Conservation (phyloP, 1,284 basidiomycete genomes). For the Naganishia cerealis region DNA sequence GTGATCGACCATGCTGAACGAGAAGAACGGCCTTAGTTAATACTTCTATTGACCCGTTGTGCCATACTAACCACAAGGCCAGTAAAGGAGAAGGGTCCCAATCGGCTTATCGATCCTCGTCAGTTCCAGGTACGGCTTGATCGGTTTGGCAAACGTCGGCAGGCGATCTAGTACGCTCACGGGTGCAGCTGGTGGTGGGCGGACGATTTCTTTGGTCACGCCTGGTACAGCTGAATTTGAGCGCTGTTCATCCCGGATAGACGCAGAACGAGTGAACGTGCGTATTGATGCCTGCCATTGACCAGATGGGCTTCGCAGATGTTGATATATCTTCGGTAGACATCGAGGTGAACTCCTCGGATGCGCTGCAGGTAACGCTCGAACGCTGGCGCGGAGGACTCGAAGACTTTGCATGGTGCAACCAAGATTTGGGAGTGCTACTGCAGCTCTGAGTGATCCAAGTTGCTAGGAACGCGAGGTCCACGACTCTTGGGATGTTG, state of each 20-base stretch:
- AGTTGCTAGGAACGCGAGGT: no score
- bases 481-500: background rate
- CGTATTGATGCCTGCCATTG: background rate
- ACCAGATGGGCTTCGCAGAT: background rate
- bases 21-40: background rate
- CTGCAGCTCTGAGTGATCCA: no score
- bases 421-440: no score
- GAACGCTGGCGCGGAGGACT: background rate
- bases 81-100: conserved; percentile 84
- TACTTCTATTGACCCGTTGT: background rate
- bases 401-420: background rate
- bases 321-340: background rate
- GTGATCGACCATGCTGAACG: conserved; percentile 87
- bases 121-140: conserved; percentile 75
- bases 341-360: background rate
- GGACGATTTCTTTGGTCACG: conserved; percentile 11
- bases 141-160: conserved; percentile 12
- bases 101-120: conserved; percentile 93
- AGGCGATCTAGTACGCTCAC: conserved; percentile 17
- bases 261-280: background rate
- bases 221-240: background rate
- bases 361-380: background rate
- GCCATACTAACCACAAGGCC: conserved; percentile 76
- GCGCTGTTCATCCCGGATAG: background rate
- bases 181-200: background rate